phyloP scores from a whole-genome alignment of 768 basidiomycete genomes.

The Xanthoconium purpureum region DNA sequence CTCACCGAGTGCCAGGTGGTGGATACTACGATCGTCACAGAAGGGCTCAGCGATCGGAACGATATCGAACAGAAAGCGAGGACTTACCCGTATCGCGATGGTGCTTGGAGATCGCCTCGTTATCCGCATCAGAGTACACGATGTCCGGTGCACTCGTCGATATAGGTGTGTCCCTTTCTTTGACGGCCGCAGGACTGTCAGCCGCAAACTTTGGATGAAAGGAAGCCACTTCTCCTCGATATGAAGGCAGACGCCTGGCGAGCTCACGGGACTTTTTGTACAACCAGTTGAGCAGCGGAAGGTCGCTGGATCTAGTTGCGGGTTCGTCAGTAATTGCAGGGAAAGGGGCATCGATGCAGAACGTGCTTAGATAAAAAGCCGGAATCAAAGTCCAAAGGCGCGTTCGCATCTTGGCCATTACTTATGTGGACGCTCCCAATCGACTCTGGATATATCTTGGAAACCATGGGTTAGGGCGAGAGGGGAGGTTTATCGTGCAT shows the following conservation, averaged over 20 bases:
- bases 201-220: conserved; percentile 29
- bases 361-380: conserved; percentile 43
- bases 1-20: not conserved
- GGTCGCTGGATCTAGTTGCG: conserved; percentile 10
- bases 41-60: not conserved
- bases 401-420: conserved; percentile 39
- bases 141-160: conserved; percentile 30
- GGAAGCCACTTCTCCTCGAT: conserved; percentile 17
- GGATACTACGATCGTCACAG: not conserved
- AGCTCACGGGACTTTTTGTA: conserved; percentile 58
- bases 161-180: conserved; percentile 17
- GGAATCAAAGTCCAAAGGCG: conserved; percentile 43
- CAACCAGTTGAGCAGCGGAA: conserved; percentile 20
- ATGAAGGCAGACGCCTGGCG: conserved; percentile 46
- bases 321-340: not conserved
- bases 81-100: not conserved
- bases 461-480: too few relatives aligned
- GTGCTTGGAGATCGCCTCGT: conserved; percentile 25
- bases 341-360: too few relatives aligned
- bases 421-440: conserved; percentile 48
- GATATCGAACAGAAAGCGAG: not conserved
- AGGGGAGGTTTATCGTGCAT: too few relatives aligned
- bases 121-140: conserved; percentile 33
- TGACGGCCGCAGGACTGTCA: conserved; percentile 27
- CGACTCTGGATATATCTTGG: conserved; percentile 43